Conservation (phyloP, 108 stramenopile species). For the Cyclotella cryptica region DNA sequence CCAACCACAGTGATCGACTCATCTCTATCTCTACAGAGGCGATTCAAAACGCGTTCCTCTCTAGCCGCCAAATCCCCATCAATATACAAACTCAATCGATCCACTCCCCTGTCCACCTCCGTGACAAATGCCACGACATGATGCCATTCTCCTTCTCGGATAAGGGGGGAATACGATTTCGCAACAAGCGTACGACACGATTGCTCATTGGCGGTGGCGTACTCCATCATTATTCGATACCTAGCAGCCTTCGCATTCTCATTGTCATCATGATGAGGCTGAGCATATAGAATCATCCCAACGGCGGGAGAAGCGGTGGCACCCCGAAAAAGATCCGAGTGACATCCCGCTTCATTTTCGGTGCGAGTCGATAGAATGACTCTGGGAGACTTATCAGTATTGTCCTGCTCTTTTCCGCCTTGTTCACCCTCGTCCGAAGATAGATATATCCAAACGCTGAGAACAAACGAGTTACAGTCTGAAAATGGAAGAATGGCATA, state of each 20-base stretch:
- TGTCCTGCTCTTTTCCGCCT: slow-evolving; percentile 3
- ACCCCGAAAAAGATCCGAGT: slow-evolving; percentile 32
- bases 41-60: slow-evolving; percentile 27
- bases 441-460: slow-evolving; percentile 44
- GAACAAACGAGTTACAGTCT: slow-evolving; percentile 36
- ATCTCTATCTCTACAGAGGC: not conserved
- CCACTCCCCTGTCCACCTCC: slow-evolving; percentile 15
- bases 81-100: slow-evolving; percentile 43
- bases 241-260: slow-evolving; percentile 4
- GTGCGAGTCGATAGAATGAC: slow-evolving; percentile 37
- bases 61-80: slow-evolving; percentile 36
- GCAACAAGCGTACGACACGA: slow-evolving; percentile 28
- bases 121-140: slow-evolving; percentile 38
- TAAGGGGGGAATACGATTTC: slow-evolving; percentile 8
- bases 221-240: slow-evolving; percentile 38
- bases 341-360: slow-evolving; percentile 21
- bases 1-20: slow-evolving; percentile 22
- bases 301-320: not conserved
- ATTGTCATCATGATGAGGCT: slow-evolving; percentile 26
- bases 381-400: slow-evolving; percentile 20
- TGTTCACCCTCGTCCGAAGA: slow-evolving; percentile 1
- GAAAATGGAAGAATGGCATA: slow-evolving; percentile 39
- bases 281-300: slow-evolving; percentile 44
- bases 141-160: slow-evolving; percentile 40
- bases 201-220: slow-evolving; percentile 11